Conservation (phyloP, 306 rosid genomes). For the Hippophae gyantsensis region DNA sequence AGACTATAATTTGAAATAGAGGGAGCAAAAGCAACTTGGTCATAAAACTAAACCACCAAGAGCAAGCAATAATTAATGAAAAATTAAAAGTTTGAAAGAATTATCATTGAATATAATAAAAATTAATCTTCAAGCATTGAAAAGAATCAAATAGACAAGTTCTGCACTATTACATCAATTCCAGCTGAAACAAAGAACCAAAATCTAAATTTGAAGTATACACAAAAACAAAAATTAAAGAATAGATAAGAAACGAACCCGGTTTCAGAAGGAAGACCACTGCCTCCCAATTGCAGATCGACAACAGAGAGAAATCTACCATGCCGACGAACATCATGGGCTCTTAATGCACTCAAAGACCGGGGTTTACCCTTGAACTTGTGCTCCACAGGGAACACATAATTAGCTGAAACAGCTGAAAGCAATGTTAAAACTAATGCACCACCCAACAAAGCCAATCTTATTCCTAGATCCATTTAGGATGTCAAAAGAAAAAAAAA, state of each 20-base stretch:
- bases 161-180: not conserved
- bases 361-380: constrained; percentile 47
- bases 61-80: too few relatives aligned
- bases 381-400: constrained; percentile 48
- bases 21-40: too few relatives aligned
- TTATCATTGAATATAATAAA: not conserved
- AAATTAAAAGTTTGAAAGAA: too few relatives aligned
- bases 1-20: too few relatives aligned
- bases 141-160: not conserved
- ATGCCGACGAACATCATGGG: constrained; percentile 59
- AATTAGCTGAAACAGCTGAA: constrained; percentile 31
- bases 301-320: constrained; percentile 58
- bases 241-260: constrained; percentile 35
- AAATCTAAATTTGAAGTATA: not conserved
- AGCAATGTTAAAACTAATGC: constrained; percentile 19
- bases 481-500: not conserved
- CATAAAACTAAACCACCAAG: too few relatives aligned
- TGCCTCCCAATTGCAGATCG: constrained; percentile 73
- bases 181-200: not conserved
- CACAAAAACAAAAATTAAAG: not conserved
- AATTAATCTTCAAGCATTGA: not conserved
- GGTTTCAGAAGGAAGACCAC: constrained; percentile 50
- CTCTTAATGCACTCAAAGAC: constrained; percentile 41
- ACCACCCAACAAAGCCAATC: constrained; percentile 14
- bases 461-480: constrained; percentile 38